Evolutionary conservation across 441 rosid species (phyloP).

Genomic region (Metrosideros polymorpha): DNA sequence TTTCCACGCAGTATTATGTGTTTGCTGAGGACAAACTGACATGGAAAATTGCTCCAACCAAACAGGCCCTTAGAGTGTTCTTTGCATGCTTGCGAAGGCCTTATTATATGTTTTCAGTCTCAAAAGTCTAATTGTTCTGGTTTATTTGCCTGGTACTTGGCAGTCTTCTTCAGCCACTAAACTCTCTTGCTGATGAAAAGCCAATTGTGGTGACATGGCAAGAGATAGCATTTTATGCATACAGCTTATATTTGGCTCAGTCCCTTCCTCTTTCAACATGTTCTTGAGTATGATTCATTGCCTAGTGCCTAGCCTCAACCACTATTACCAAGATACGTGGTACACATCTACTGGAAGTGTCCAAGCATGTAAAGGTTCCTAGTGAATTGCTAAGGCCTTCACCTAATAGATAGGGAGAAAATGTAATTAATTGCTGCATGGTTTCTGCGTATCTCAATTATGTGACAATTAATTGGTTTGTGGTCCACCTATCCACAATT

Average conservation of each 20-base stretch:
- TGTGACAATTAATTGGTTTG: neutral
- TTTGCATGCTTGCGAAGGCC: neutral
- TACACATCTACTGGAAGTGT: neutral
- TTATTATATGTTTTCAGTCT: neutral
- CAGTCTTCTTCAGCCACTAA: neutral
- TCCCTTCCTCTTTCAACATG: neutral
- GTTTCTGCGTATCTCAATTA: neutral
- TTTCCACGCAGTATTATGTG: neutral
- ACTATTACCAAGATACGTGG: neutral
- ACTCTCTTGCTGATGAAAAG: neutral
- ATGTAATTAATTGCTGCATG: neutral
- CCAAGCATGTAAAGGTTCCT: neutral
- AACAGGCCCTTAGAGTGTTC: neutral
- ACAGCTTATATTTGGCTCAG: neutral
- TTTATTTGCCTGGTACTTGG: neutral
- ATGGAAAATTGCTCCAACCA: neutral
- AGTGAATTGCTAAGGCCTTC: neutral
- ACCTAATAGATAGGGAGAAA: neutral
- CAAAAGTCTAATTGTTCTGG: neutral
- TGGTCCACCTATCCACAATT: neutral
- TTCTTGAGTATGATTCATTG: neutral
- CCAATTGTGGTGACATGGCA: neutral
- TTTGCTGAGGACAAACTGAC: neutral
- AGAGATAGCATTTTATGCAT: neutral
- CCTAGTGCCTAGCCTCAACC: neutral